Evolutionary conservation across 1,284 basidiomycete genomes (phyloP).

Genomic region (Cutaneotrichosporon dermatis): DNA sequence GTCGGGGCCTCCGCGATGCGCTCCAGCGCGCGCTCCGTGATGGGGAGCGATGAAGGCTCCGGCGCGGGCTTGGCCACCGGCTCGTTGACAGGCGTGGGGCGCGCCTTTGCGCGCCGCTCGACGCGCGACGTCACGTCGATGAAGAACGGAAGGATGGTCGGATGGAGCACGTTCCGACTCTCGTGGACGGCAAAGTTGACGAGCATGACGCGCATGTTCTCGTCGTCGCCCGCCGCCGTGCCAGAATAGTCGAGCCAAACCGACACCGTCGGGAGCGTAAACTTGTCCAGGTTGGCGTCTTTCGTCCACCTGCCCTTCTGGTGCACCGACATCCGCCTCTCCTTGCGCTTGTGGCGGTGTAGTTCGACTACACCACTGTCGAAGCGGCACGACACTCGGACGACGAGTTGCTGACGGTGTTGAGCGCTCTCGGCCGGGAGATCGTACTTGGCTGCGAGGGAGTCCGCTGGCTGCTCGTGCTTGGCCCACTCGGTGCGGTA

Average conservation of each 20-base stretch:
- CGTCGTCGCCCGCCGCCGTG: slow-evolving; percentile 1
- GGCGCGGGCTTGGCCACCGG: background rate
- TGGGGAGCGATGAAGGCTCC: slow-evolving; percentile 3
- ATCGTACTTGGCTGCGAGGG: slow-evolving; percentile 30
- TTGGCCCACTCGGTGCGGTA: slow-evolving; percentile 37
- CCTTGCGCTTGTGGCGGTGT: slow-evolving; percentile 13
- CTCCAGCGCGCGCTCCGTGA: slow-evolving; percentile 13
- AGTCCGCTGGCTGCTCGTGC: slow-evolving; percentile 8
- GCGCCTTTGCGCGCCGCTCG: slow-evolving; percentile 21
- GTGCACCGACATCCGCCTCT: background rate
- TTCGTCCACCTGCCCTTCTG: background rate
- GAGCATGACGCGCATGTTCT: slow-evolving; percentile 14
- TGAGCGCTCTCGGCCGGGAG: slow-evolving; percentile 5
- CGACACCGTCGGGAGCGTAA: slow-evolving; percentile 67
- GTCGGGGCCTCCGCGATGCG: slow-evolving; percentile 16
- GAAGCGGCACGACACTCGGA: slow-evolving; percentile 72
- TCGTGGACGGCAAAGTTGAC: slow-evolving; percentile 63
- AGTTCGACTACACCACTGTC: slow-evolving; percentile 59
- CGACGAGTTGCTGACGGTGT: slow-evolving; percentile 42
- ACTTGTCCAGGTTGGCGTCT: slow-evolving; percentile 34
- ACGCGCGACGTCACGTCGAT: slow-evolving; percentile 53
- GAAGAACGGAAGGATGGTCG: slow-evolving; percentile 76
- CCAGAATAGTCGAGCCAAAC: slow-evolving; percentile 64
- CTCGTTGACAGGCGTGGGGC: background rate
- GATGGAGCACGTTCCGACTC: slow-evolving; percentile 74